phyloP scores from a whole-genome alignment of 495 filamentous ascomycete genomes.

The Penicillium arizonense region DNA sequence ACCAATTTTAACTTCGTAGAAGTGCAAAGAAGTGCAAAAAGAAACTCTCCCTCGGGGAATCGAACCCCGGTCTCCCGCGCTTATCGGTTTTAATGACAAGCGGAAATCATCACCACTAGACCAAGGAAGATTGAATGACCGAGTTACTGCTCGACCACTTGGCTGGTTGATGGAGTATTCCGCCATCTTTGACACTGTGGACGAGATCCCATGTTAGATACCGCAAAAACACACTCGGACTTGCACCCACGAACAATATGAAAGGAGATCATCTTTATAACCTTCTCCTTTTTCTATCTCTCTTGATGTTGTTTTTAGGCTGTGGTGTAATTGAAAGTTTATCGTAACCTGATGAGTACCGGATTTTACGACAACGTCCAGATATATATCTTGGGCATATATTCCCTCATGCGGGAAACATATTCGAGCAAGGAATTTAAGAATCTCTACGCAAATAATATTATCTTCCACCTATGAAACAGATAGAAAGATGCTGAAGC shows the following conservation, averaged over 20 bases:
- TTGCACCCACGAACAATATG: too few species aligned
- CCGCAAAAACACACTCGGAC: too few species aligned
- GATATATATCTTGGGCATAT: background rate
- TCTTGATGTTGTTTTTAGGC: too few species aligned
- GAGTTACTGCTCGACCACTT: slow-evolving; percentile 30
- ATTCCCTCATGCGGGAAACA: too few species aligned
- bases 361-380: background rate
- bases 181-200: background rate
- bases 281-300: too few species aligned
- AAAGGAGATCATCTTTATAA: too few species aligned
- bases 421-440: too few species aligned
- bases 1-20: too few species aligned
- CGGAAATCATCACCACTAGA: slow-evolving; percentile 56
- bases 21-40: slow-evolving; percentile 9
- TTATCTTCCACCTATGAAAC: too few species aligned
- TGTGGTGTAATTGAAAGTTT: too few species aligned
- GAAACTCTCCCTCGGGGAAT: slow-evolving; percentile 49
- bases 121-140: slow-evolving; percentile 28
- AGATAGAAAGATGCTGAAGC: too few species aligned
- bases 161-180: slow-evolving; percentile 10
- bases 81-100: slow-evolving; percentile 42
- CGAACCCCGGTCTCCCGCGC: slow-evolving; percentile 51
- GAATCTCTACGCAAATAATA: too few species aligned
- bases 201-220: background rate
- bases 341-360: background rate